These are phyloP conservation scores for Henckelia pumila DNA, from an alignment of 257 asterid genomes.

Conservation along the genomic window DNA sequence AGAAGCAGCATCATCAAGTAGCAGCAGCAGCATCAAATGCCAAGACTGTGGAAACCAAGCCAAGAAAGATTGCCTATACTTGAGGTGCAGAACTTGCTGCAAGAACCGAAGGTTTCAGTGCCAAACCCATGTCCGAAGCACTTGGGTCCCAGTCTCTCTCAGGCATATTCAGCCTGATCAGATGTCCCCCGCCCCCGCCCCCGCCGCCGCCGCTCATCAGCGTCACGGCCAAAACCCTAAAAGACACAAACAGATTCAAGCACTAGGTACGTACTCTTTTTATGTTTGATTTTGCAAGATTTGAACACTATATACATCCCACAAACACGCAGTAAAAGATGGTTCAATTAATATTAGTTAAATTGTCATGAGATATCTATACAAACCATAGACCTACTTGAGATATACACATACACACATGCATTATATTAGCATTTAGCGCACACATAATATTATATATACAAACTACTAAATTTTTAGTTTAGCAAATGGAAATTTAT, in stretches of 20 bases:
- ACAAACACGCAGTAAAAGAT: constrained; percentile 21
- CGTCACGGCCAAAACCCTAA: constrained; percentile 47
- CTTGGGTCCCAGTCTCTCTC: not conserved
- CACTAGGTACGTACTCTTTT: constrained; percentile 51
- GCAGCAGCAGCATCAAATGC: not conserved
- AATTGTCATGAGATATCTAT: too few species aligned
- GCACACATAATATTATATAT: too few species aligned
- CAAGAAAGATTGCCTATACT: not conserved
- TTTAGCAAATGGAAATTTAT: too few species aligned
- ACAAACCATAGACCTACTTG: too few species aligned
- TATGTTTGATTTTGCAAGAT: not conserved
- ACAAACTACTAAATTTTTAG: too few species aligned
- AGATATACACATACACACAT: too few species aligned
- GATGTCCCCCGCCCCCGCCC: too few species aligned
- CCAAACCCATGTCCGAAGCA: not conserved
- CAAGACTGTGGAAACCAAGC: not conserved
- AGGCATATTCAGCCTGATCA: too few species aligned
- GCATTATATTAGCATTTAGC: too few species aligned
- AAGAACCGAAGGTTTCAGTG: not conserved
- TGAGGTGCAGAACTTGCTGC: not conserved
- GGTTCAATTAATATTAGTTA: constrained; percentile 12
- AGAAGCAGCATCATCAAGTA: too few species aligned
- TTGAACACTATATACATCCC: constrained; percentile 19
- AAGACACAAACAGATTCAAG: constrained; percentile 45
- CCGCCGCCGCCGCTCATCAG: too few species aligned